Conservation (phyloP, 2,329 filamentous ascomycete species). For the Whalleya microplaca region DNA sequence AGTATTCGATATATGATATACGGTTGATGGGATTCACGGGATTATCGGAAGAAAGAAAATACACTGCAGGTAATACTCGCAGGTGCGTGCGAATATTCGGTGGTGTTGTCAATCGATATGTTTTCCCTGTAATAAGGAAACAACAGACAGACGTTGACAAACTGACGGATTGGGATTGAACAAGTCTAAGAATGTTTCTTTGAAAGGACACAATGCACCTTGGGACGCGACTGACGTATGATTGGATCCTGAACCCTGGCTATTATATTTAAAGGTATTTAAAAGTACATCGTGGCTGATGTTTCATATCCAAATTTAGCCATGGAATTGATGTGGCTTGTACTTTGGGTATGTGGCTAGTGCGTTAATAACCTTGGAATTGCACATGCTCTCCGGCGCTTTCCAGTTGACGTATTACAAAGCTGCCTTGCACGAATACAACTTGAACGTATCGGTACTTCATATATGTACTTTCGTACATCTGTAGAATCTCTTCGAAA, state of each 20-base stretch:
- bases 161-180: slow-evolving; percentile 11
- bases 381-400: too few species aligned
- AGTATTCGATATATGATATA: neutral
- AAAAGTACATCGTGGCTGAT: slow-evolving; percentile 29
- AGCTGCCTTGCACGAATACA: slow-evolving; percentile 39
- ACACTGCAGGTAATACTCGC: too few species aligned
- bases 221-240: slow-evolving; percentile 43
- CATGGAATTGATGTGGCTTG: too few species aligned
- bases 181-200: slow-evolving; percentile 25
- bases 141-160: neutral
- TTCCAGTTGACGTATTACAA: slow-evolving; percentile 49
- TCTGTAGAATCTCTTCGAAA: slow-evolving; percentile 29
- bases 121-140: slow-evolving; percentile 9
- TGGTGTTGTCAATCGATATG: slow-evolving; percentile 2
- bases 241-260: slow-evolving; percentile 33
- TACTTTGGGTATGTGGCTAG: too few species aligned
- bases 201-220: slow-evolving; percentile 45
- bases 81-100: neutral
- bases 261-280: too few species aligned
- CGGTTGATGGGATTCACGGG: too few species aligned
- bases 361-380: too few species aligned
- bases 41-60: too few species aligned
- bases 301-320: slow-evolving; percentile 23
- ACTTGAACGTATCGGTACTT: slow-evolving; percentile 17
- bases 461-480: too few species aligned